Conservation (phyloP, 73 alveolate genomes). For the Tetrahymena elliotti region DNA sequence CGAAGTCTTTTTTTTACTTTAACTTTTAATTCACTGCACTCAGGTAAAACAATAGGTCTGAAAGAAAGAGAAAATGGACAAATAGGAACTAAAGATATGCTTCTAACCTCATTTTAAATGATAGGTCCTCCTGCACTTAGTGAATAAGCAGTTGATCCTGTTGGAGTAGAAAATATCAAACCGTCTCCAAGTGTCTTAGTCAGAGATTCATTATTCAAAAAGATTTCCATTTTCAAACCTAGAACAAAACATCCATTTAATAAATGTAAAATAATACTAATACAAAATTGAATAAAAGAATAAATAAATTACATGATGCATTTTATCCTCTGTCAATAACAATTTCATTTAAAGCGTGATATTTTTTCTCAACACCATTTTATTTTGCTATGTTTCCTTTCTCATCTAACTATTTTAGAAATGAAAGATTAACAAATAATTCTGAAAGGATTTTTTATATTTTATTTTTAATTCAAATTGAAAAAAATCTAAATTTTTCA, state of each 20-base stretch:
- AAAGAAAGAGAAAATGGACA: slow-evolving; percentile 91
- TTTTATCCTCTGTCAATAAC: background rate
- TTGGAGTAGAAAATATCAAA: slow-evolving; percentile 78
- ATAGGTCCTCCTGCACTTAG: slow-evolving; percentile 93
- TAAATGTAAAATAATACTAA: background rate
- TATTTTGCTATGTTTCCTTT: background rate
- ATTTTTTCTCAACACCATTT: background rate
- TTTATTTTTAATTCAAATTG: background rate
- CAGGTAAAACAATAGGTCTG: slow-evolving; percentile 90
- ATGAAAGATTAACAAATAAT: too few relatives aligned
- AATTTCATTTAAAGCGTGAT: background rate
- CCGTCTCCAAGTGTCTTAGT: slow-evolving; percentile 72
- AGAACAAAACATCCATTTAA: background rate
- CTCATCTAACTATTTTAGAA: background rate
- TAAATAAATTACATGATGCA: background rate
- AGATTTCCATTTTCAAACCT: slow-evolving; percentile 17
- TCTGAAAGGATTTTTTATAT: too few relatives aligned
- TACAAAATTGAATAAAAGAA: background rate
- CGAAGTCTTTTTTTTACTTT: background rate
- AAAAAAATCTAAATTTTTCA: too few relatives aligned
- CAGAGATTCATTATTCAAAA: slow-evolving; percentile 9
- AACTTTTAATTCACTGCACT: slow-evolving; percentile 19
- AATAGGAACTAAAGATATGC: slow-evolving; percentile 70
- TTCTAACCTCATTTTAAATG: slow-evolving; percentile 77
- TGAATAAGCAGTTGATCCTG: slow-evolving; percentile 94